These are phyloP conservation scores for Yarrowia sp. DNA, from an alignment of 805 yeast genomes.

Conservation along the genomic window DNA sequence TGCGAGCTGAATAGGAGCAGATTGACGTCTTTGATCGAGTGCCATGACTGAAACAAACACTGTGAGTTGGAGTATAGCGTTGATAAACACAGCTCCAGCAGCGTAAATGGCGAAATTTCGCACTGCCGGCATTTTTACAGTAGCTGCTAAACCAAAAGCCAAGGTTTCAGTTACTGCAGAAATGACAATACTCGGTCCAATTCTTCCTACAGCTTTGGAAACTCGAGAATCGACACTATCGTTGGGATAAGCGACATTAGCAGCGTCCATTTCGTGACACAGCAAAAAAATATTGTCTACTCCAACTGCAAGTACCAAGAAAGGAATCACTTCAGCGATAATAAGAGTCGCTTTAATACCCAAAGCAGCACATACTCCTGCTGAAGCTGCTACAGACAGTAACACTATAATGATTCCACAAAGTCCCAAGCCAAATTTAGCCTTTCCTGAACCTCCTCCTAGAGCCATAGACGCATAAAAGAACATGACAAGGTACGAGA, in stretches of 20 bases:
- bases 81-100: slow-evolving; percentile 77
- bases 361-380: slow-evolving; percentile 73
- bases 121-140: slow-evolving; percentile 94
- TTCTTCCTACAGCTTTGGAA: slow-evolving; percentile 60
- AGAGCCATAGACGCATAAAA: slow-evolving; percentile 80
- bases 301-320: slow-evolving; percentile 90
- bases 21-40: slow-evolving; percentile 56
- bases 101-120: slow-evolving; percentile 88
- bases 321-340: slow-evolving; percentile 95
- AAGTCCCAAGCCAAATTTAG: slow-evolving; percentile 74
- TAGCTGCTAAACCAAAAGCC: slow-evolving; percentile 74
- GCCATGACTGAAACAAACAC: slow-evolving; percentile 71
- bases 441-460: slow-evolving; percentile 51
- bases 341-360: slow-evolving; percentile 85
- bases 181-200: slow-evolving; percentile 84
- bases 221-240: slow-evolving; percentile 58
- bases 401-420: slow-evolving; percentile 82
- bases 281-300: slow-evolving; percentile 89
- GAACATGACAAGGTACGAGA: slow-evolving; percentile 85
- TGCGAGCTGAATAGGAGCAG: slow-evolving; percentile 41
- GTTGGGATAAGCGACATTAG: slow-evolving; percentile 48
- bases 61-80: slow-evolving; percentile 76
- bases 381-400: slow-evolving; percentile 75
- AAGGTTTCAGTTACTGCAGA: slow-evolving; percentile 76
- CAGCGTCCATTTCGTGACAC: slow-evolving; percentile 69